These are phyloP conservation scores for Phytophthora fragariaefolia DNA, from an alignment of 352 stramenopile species.

Conservation along the genomic window DNA sequence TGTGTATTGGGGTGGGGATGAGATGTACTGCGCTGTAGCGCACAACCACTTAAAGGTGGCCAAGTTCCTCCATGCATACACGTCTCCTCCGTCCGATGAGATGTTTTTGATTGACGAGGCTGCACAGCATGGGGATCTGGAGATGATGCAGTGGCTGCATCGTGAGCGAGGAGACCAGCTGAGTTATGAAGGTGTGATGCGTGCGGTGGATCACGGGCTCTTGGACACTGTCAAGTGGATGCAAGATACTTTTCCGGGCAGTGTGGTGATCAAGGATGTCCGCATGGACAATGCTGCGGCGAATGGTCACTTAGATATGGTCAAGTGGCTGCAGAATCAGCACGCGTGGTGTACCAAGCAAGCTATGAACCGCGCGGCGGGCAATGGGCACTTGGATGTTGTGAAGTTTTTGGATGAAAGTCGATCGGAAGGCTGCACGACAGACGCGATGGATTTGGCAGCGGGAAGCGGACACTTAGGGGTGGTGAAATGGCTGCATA, in stretches of 20 bases:
- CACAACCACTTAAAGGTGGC: conserved; percentile 32
- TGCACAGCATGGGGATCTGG: conserved; percentile 32
- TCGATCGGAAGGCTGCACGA: conserved; percentile 19
- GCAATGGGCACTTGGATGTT: conserved; percentile 27
- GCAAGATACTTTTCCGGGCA: conserved; percentile 18
- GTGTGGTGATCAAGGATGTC: conserved; percentile 20
- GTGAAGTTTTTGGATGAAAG: conserved; percentile 29
- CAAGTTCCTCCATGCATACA: conserved; percentile 29
- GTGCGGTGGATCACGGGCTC: conserved; percentile 29
- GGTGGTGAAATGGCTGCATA: conserved; percentile 25
- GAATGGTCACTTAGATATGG: conserved; percentile 37
- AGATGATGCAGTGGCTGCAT: conserved; percentile 41
- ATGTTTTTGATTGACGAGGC: conserved; percentile 40
- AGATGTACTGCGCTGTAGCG: conserved; percentile 36
- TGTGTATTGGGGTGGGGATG: conserved; percentile 40
- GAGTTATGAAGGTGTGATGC: conserved; percentile 35
- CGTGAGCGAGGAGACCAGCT: conserved; percentile 24
- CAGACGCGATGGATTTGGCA: conserved; percentile 24
- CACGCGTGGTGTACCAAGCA: conserved; percentile 26
- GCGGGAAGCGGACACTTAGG: conserved; percentile 29
- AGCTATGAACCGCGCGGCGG: conserved; percentile 19
- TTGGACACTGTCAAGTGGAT: conserved; percentile 37
- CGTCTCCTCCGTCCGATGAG: conserved; percentile 23
- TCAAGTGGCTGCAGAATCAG: conserved; percentile 35
- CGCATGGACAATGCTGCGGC: conserved; percentile 34